Conservation (phyloP, 306 rosid species). For the Ormosia semicastrata region DNA sequence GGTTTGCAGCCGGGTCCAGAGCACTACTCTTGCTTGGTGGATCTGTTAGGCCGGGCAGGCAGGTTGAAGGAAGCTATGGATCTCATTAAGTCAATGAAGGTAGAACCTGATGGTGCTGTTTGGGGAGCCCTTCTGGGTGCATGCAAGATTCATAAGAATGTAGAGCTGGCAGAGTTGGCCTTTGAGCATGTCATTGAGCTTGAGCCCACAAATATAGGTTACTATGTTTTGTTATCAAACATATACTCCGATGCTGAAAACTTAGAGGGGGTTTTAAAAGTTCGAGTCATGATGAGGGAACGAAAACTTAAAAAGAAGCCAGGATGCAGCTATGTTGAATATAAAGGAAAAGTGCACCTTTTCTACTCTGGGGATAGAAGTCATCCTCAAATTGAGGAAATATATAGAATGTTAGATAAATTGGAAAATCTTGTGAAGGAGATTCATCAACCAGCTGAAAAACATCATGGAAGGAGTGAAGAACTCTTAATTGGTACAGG, state of each 20-base stretch:
- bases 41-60: constrained; percentile 88
- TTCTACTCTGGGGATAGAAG: constrained; percentile 72
- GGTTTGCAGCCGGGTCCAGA: constrained; percentile 65
- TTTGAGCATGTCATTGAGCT: constrained; percentile 62
- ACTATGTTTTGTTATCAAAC: constrained; percentile 80
- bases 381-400: constrained; percentile 52
- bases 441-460: constrained; percentile 28
- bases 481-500: constrained; percentile 43
- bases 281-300: constrained; percentile 79
- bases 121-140: constrained; percentile 97
- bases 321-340: constrained; percentile 73
- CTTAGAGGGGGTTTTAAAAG: constrained; percentile 62
- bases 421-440: constrained; percentile 55
- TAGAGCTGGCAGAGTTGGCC: constrained; percentile 72
- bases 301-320: constrained; percentile 74
- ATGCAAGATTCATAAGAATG: constrained; percentile 75
- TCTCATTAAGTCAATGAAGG: constrained; percentile 60
- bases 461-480: constrained; percentile 38
- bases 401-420: constrained; percentile 58
- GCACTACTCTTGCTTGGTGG: constrained; percentile 86
- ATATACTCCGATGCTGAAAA: constrained; percentile 61
- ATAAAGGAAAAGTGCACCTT: constrained; percentile 63
- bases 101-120: constrained; percentile 80
- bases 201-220: constrained; percentile 76
- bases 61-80: constrained; percentile 66